Evolutionary conservation across 2,329 filamentous ascomycete species (phyloP).

Genomic region (Stachybotrys chartarum): DNA sequence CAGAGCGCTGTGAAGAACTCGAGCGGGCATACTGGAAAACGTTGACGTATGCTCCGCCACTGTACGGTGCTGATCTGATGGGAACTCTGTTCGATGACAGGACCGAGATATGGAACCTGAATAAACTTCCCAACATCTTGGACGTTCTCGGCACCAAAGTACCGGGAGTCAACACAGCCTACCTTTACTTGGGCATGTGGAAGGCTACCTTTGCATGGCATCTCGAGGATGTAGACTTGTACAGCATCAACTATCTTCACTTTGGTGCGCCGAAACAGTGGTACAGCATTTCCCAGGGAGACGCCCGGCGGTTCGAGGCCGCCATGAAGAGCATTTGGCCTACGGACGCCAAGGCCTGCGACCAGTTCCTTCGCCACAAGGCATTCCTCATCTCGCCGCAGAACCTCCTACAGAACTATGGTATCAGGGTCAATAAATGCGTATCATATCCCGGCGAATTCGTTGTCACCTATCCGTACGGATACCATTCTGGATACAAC

Average conservation of each 20-base stretch:
- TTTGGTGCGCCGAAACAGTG: constrained; percentile 98
- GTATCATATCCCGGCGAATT: constrained; percentile 97
- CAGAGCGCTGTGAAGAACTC: constrained; percentile 87
- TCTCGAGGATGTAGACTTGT: constrained; percentile 94
- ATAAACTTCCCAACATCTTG: constrained; percentile 85
- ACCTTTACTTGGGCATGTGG: constrained; percentile 98
- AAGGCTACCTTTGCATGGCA: constrained; percentile 99
- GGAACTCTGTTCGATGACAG: constrained; percentile 88
- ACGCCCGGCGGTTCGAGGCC: constrained; percentile 84
- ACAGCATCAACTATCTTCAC: constrained; percentile 99
- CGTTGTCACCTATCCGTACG: constrained; percentile 96
- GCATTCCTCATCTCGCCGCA: constrained; percentile 93
- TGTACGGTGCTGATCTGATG: constrained; percentile 95
- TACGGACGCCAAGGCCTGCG: constrained; percentile 87
- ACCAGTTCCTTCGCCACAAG: constrained; percentile 95
- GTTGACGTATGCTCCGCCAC: constrained; percentile 84
- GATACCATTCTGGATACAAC: constrained; percentile 97
- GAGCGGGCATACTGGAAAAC: constrained; percentile 97
- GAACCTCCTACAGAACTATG: constrained; percentile 77
- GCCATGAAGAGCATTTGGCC: constrained; percentile 97
- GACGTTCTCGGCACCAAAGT: constrained; percentile 94
- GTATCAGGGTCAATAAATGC: constrained; percentile 92
- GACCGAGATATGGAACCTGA: constrained; percentile 84
- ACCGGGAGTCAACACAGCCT: constrained; percentile 95
- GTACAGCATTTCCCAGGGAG: constrained; percentile 97